These are phyloP conservation scores for Calonectria hawksworthii DNA, from an alignment of 2,329 filamentous ascomycete species.

Conservation along the genomic window DNA sequence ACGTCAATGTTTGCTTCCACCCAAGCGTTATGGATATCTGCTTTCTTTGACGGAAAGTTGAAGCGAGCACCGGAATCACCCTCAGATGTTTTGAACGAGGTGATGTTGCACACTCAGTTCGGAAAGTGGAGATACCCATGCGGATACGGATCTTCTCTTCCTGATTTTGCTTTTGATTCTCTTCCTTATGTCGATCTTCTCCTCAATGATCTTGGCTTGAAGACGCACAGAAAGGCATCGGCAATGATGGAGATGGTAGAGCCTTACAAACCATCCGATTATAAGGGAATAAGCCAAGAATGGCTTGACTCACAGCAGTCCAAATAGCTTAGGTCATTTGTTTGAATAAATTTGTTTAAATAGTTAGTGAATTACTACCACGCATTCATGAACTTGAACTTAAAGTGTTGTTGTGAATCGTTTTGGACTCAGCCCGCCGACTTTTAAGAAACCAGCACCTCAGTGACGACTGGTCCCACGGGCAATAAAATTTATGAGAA, in stretches of 20 bases:
- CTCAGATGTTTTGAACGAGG: conserved; percentile 60
- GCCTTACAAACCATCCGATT: conserved; percentile 36
- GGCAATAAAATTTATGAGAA: background rate
- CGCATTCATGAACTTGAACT: background rate
- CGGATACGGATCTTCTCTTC: conserved; percentile 71
- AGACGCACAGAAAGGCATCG: conserved; percentile 36
- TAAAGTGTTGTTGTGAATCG: background rate
- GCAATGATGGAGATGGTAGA: conserved; percentile 17
- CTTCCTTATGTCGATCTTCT: conserved; percentile 69
- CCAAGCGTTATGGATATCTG: conserved; percentile 67
- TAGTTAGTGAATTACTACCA: background rate
- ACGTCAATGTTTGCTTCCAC: conserved; percentile 49
- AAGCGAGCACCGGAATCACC: conserved; percentile 51
- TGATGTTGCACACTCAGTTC: conserved; percentile 75
- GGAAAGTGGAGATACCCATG: conserved; percentile 76
- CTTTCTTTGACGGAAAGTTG: conserved; percentile 67
- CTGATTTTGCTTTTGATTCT: conserved; percentile 83
- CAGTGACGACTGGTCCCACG: background rate
- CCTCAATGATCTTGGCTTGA: conserved; percentile 73
- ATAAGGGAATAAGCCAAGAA: conserved; percentile 37
- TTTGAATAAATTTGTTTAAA: background rate
- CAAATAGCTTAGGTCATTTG: background rate
- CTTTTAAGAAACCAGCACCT: background rate
- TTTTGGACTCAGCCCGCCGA: background rate
- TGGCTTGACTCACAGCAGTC: conserved; percentile 26